Conservation (phyloP, 2,329 filamentous ascomycete species). For the Fonsecaea monophora region DNA sequence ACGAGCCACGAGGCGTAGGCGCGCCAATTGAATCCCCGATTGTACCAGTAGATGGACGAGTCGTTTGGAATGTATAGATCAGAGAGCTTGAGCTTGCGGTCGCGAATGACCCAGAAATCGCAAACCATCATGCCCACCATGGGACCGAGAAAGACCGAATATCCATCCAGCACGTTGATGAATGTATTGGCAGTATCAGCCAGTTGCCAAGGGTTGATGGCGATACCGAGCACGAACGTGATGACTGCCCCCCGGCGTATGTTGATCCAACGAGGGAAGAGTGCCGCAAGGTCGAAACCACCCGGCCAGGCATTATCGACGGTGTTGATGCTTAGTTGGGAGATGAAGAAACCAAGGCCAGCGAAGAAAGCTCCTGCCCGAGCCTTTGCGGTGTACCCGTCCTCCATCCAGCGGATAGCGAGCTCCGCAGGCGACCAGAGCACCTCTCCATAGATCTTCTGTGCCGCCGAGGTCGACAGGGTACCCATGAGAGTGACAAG, state of each 20-base stretch:
- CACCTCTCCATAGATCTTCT: conserved; percentile 26
- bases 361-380: conserved; percentile 57
- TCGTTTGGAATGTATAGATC: conserved; percentile 31
- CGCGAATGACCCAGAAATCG: conserved; percentile 37
- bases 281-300: conserved; percentile 61
- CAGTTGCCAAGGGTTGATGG: conserved; percentile 62
- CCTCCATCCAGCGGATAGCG: conserved; percentile 22
- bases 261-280: conserved; percentile 62
- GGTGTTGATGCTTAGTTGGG: conserved; percentile 59
- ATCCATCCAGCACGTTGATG: conserved; percentile 70
- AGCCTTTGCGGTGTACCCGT: conserved; percentile 24
- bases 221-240: conserved; percentile 19
- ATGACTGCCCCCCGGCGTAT: conserved; percentile 45
- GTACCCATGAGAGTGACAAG: conserved; percentile 42
- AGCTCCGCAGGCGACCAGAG: conserved; percentile 27
- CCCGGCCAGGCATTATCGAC: conserved; percentile 60
- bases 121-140: conserved; percentile 37
- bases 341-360: conserved; percentile 54
- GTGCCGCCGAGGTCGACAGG: conserved; percentile 21
- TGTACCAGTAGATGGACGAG: conserved; percentile 34
- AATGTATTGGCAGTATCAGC: conserved; percentile 64
- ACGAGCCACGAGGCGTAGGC: conserved; percentile 65
- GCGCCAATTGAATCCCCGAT: conserved; percentile 63
- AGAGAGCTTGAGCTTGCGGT: conserved; percentile 26
- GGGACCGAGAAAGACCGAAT: conserved; percentile 66